Evolutionary conservation across 2,329 filamentous ascomycete genomes (phyloP), one percentile per base, ranked within the genome.

Genomic region (Arthrinium phaeospermum): DNA sequence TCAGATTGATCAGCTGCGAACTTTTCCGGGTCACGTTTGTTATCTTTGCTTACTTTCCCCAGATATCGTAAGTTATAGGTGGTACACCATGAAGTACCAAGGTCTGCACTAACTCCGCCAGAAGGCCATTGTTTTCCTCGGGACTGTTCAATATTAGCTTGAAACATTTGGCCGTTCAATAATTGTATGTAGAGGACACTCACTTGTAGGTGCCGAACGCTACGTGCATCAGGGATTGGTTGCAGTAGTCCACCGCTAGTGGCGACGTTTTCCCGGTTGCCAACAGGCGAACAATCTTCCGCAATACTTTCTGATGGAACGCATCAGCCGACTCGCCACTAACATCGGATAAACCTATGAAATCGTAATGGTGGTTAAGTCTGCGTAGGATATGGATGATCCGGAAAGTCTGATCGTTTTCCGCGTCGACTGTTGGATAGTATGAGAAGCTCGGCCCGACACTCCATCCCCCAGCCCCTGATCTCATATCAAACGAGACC

Each of bases 391-490:
- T 2, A 4, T 22, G 1, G 3, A 34, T 34, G 24, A 57, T 10
- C 1, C 14, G 51, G 6, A 57, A 57, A 19, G 27, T 27, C 27
- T 0, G 24, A 8, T 57, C 51, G 16, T 22, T 3, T 22, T 3
- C 5, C 6, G 5, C 14, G 16, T 57, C 27, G 6, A 75, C 69
- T 14, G 67, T 51, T 12, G 73, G 73, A 19, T 74, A 74, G 30
- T 75, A 74, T 4, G 70, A 41, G 12, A 75, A 73, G 27, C 5
- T 44, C 22, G 71, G 69, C 7, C 69, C 24, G 44, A 75, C 64
- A 41, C 71, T 75, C 45, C 37, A 46, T 19, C 70, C 71, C 57
- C 74, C 74, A 7, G 71, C 73, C 16, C 74, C 72, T 4, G 27
- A 37, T 14, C 12, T 69, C 51, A 30, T 44, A 3, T 22, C 3